A percentile compares a stretch with the other conserved stretches of the same genome.
Evolutionary conservation across 345 rosid genomes (phyloP).

Genomic region (Linum trigynum): DNA sequence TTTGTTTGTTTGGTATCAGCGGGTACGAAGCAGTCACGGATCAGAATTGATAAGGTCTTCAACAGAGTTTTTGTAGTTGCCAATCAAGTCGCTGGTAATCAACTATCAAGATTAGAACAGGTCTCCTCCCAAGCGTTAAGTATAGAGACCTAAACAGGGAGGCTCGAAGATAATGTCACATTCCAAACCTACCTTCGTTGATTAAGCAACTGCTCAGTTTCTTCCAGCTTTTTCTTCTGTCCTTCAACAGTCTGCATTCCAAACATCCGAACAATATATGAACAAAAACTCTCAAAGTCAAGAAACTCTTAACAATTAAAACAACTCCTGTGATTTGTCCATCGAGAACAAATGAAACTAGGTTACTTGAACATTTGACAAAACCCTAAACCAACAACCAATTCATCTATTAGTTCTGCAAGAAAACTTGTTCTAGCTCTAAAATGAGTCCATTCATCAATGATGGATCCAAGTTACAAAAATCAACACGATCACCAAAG

Average conservation of each 20-base stretch:
- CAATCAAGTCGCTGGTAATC: constrained; percentile 51
- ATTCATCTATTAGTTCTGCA: background rate
- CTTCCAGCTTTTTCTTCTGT: constrained; percentile 62
- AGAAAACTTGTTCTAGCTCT: background rate
- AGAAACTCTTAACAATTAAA: background rate
- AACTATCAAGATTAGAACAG: constrained; percentile 4
- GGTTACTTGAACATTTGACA: background rate
- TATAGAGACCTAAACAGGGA: constrained; percentile 4
- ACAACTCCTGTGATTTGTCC: background rate
- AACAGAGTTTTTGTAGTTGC: constrained; percentile 48
- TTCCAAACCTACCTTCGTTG: constrained; percentile 38
- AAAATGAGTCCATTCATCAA: background rate
- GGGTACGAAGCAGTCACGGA: constrained; percentile 23
- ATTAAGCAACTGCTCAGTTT: constrained; percentile 44
- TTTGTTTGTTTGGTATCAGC: background rate
- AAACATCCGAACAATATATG: constrained; percentile 3
- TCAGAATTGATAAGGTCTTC: constrained; percentile 51
- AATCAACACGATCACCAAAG: background rate
- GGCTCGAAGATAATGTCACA: background rate
- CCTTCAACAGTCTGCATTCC: constrained; percentile 57
- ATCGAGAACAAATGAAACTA: too few species aligned
- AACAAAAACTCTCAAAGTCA: background rate
- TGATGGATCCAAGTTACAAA: background rate
- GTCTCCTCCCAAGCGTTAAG: background rate
- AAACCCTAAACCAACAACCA: background rate